phyloP scores from a whole-genome alignment of 2,329 filamentous ascomycete species.

The Colletotrichum tropicicola region DNA sequence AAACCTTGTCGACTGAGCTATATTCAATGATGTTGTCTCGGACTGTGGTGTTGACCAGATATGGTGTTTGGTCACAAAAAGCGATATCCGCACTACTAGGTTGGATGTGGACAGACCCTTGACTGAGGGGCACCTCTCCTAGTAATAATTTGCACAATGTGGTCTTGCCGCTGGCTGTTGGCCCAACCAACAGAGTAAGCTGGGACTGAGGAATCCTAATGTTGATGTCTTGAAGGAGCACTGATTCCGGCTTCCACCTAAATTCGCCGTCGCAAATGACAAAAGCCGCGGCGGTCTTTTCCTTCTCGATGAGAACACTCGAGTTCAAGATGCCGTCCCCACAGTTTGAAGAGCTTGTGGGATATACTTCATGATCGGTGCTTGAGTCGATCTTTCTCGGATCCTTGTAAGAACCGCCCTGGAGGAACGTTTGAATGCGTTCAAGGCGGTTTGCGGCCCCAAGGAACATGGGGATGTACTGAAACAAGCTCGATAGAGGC shows the following conservation, averaged over 20 bases:
- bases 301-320: background rate
- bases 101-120: background rate
- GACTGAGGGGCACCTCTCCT: background rate
- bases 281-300: background rate
- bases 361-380: no score
- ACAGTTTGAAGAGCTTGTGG: no score
- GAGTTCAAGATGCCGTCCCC: background rate
- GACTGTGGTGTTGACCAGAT: slow-evolving; percentile 37
- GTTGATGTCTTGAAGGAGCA: background rate
- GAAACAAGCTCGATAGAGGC: background rate
- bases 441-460: background rate
- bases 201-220: background rate
- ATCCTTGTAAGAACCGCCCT: background rate
- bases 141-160: background rate
- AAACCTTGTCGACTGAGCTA: background rate
- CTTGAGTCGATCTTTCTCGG: background rate
- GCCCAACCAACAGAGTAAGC: background rate
- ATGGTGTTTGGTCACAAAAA: slow-evolving; percentile 38
- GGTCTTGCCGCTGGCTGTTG: background rate
- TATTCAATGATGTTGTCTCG: background rate
- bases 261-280: background rate
- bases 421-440: background rate
- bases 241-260: background rate
- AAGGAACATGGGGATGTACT: background rate
- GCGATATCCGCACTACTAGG: slow-evolving; percentile 14